phyloP scores from a whole-genome alignment of 139 green algal genomes.

The Tetradesmus lagerheimii region DNA sequence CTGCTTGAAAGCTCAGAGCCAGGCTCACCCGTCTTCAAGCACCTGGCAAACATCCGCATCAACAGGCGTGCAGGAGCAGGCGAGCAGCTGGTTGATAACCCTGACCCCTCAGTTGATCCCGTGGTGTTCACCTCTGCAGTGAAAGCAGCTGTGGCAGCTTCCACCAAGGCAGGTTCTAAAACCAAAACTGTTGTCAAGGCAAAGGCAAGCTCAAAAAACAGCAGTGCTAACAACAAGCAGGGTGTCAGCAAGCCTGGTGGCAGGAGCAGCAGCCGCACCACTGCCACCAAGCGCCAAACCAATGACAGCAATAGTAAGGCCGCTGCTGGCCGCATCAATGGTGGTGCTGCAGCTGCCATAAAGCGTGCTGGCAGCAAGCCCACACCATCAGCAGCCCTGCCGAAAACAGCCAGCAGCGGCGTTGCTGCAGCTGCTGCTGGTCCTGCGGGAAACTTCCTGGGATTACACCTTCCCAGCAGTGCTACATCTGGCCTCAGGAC shows the following conservation, averaged over 20 bases:
- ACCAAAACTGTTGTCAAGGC: too few relatives aligned
- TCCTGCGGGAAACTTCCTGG: neutral
- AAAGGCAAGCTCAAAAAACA: neutral
- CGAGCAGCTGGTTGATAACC: neutral
- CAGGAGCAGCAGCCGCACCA: neutral
- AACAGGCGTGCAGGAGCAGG: neutral
- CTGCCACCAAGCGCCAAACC: too few relatives aligned
- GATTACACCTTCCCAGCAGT: neutral
- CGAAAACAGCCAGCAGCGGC: neutral
- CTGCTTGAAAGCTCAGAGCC: neutral
- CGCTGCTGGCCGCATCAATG: neutral
- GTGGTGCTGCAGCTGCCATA: neutral
- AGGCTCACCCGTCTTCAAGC: neutral
- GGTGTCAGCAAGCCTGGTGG: neutral
- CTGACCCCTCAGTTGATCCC: neutral
- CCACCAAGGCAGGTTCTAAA: neutral
- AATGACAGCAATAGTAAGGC: too few relatives aligned
- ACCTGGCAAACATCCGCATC: constrained; percentile 4
- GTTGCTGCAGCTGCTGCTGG: neutral
- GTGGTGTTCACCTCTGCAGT: neutral
- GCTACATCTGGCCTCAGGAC: neutral
- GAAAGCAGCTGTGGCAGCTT: neutral
- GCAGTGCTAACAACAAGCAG: neutral
- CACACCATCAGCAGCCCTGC: neutral
- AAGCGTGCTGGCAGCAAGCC: neutral